Evolutionary conservation across 257 asterid genomes (phyloP).

Genomic region (Ilex asprella): DNA sequence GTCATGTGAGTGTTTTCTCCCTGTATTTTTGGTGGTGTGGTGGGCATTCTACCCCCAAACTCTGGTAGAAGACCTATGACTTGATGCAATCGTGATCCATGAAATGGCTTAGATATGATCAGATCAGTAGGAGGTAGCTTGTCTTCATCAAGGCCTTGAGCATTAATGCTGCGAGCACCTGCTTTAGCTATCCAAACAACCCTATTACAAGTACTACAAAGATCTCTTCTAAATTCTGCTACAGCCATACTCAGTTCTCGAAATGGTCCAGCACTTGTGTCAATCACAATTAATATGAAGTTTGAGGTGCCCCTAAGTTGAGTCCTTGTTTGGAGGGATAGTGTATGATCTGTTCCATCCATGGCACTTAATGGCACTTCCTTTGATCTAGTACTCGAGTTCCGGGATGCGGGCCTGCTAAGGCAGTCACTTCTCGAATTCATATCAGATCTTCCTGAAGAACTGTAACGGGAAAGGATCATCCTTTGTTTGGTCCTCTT

Average conservation of each 20-base stretch:
- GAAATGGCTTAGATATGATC: conserved; percentile 53
- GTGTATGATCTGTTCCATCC: conserved; percentile 30
- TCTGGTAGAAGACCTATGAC: conserved; percentile 51
- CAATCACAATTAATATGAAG: conserved; percentile 45
- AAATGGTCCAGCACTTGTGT: conserved; percentile 36
- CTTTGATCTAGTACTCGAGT: conserved; percentile 33
- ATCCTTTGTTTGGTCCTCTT: conserved; percentile 30
- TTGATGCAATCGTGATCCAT: conserved; percentile 61
- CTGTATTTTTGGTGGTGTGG: neutral
- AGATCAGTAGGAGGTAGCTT: conserved; percentile 48
- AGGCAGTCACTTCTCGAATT: conserved; percentile 16
- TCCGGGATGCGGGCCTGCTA: conserved; percentile 7
- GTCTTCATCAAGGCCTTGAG: conserved; percentile 35
- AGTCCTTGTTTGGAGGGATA: conserved; percentile 10
- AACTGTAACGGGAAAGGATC: conserved; percentile 10
- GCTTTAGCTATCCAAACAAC: conserved; percentile 62
- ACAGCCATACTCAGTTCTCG: conserved; percentile 35
- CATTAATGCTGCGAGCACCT: conserved; percentile 3
- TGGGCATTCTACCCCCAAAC: conserved; percentile 25
- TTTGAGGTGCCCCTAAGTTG: neutral
- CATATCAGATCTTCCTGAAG: conserved; percentile 21
- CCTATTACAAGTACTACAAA: conserved; percentile 20
- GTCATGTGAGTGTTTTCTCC: conserved; percentile 8
- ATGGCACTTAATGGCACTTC: conserved; percentile 41
- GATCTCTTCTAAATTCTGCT: conserved; percentile 54